phyloP scores from a whole-genome alignment of 73 alveolate genomes.

The Symbiodinium natans region DNA sequence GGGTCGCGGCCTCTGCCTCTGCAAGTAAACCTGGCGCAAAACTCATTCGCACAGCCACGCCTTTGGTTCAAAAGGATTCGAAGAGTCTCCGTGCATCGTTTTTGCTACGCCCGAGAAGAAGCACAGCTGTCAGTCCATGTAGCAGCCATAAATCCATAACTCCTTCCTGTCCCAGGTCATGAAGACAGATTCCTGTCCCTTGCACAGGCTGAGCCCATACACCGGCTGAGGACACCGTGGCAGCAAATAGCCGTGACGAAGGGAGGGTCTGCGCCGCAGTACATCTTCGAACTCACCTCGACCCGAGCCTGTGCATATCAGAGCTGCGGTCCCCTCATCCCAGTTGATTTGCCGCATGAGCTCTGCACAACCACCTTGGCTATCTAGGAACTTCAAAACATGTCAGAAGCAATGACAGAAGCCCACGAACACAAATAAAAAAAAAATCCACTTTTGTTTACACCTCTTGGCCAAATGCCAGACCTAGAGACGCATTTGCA shows the following conservation, averaged over 20 bases:
- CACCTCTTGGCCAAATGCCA: no score
- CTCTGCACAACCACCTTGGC: constrained; percentile 3
- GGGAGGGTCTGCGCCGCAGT: background rate
- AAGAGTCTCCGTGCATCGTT: no score
- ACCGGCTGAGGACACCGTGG: background rate
- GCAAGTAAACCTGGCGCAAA: background rate
- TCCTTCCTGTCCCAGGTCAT: constrained; percentile 80
- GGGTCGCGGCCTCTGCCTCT: constrained; percentile 13
- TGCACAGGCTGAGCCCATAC: background rate
- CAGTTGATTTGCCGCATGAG: background rate
- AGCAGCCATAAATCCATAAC: constrained; percentile 57
- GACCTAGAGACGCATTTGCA: background rate
- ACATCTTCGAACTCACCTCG: background rate
- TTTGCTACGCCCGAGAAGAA: background rate
- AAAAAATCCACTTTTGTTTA: no score
- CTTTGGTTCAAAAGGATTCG: no score
- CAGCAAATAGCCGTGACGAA: constrained; percentile 5
- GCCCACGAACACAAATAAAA: background rate
- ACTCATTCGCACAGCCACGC: background rate
- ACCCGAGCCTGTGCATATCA: background rate
- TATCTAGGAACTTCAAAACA: no score
- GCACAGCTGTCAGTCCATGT: background rate
- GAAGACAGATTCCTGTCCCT: constrained; percentile 16
- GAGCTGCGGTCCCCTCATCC: background rate
- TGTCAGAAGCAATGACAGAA: no score